Percentiles rank a stretch among this genome's conserved stretches.
Conservation (phyloP, 495 filamentous ascomycete species). For the Lepidopterella palustris region DNA sequence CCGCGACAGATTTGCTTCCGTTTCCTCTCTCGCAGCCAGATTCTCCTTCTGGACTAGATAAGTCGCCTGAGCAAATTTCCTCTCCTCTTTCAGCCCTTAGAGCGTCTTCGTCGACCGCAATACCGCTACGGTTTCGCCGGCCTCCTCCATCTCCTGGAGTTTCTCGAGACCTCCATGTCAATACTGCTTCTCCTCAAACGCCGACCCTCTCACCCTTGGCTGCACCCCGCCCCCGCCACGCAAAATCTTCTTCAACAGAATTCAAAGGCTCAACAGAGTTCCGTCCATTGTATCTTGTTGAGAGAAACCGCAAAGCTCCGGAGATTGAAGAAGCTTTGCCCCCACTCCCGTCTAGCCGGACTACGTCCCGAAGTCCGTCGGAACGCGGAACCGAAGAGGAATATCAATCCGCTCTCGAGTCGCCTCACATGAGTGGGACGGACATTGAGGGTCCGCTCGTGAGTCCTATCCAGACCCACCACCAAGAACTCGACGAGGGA, state of each 20-base stretch:
- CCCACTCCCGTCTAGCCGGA: conserved; percentile 32
- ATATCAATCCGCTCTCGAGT: conserved; percentile 36
- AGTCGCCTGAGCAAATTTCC: conserved; percentile 12
- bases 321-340: conserved; percentile 37
- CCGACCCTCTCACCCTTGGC: conserved; percentile 28
- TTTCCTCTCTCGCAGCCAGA: conserved; percentile 10
- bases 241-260: conserved; percentile 31
- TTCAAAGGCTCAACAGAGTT: conserved; percentile 31
- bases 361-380: conserved; percentile 20
- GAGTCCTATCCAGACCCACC: conserved; percentile 5
- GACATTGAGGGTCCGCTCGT: conserved; percentile 15
- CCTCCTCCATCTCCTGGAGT: conserved; percentile 22
- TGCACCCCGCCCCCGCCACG: conserved; percentile 16
- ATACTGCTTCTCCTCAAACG: conserved; percentile 13
- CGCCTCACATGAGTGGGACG: conserved; percentile 14
- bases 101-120: conserved; percentile 30
- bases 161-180: conserved; percentile 22
- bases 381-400: conserved; percentile 28
- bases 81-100: conserved; percentile 9
- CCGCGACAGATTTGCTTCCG: conserved; percentile 16
- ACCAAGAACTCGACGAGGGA: conserved; percentile 9
- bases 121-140: conserved; percentile 34
- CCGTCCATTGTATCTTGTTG: conserved; percentile 40
- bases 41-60: conserved; percentile 7
- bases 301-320: conserved; percentile 35